Conservation (phyloP, 2,329 filamentous ascomycete genomes). For the Cytospora mali region DNA sequence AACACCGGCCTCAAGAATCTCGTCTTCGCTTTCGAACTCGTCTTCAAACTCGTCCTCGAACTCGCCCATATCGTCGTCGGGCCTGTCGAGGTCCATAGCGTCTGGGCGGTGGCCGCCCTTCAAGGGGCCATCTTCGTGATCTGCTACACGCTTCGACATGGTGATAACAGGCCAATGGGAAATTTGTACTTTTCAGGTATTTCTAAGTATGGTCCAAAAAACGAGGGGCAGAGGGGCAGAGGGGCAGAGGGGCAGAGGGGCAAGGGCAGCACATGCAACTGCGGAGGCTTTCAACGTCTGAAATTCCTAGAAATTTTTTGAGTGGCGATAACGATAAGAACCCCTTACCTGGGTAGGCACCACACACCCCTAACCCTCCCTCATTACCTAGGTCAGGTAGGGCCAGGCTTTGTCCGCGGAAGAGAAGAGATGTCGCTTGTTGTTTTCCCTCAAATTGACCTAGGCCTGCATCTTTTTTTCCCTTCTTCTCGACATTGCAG, state of each 20-base stretch:
- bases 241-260: background rate
- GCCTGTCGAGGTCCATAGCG: slow-evolving; percentile 64
- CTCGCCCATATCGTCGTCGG: slow-evolving; percentile 67
- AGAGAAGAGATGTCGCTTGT: too few species aligned
- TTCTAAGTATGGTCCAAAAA: background rate
- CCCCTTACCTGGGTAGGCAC: background rate
- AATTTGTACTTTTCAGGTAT: background rate
- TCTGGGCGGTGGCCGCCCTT: slow-evolving; percentile 65
- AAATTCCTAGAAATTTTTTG: background rate
- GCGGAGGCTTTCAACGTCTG: background rate
- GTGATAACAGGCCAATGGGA: slow-evolving; percentile 19
- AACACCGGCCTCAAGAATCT: slow-evolving; percentile 91
- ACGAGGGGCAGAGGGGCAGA: background rate
- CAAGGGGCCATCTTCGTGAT: slow-evolving; percentile 53
- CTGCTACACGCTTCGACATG: slow-evolving; percentile 65
- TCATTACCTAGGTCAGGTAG: too few species aligned
- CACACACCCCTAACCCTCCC: too few species aligned
- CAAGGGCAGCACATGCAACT: background rate
- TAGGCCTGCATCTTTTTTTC: too few species aligned
- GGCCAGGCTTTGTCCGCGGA: too few species aligned
- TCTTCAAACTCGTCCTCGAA: slow-evolving; percentile 97
- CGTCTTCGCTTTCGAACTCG: slow-evolving; percentile 85
- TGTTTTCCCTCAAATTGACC: too few species aligned
- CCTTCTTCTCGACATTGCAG: too few species aligned
- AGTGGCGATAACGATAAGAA: background rate